Conservation (phyloP, 1,284 basidiomycete species). For the Cryptococcus depauperatus region DNA sequence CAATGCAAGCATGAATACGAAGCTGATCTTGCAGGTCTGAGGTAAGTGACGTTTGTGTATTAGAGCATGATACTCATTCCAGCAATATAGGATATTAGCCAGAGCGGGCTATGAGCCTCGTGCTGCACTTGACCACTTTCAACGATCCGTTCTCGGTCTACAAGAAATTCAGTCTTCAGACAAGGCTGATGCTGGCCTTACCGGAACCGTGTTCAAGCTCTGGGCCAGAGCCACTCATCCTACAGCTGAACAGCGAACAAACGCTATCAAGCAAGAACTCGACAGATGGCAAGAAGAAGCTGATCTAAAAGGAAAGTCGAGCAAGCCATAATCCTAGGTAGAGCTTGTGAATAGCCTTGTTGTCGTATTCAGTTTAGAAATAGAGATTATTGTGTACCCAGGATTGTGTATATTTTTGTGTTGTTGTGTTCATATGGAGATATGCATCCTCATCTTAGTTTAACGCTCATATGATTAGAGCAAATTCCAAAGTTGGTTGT, state of each 20-base stretch:
- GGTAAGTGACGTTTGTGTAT: constrained; percentile 47
- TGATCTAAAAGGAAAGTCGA: neutral
- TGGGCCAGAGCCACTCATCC: constrained; percentile 52
- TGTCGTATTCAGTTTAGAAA: too few relatives aligned
- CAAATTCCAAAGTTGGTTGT: too few relatives aligned
- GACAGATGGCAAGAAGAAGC: constrained; percentile 55
- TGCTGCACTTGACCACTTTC: constrained; percentile 30
- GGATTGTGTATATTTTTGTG: neutral
- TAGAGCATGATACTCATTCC: neutral
- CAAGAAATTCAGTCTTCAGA: constrained; percentile 32
- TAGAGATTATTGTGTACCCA: neutral
- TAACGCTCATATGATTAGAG: too few relatives aligned
- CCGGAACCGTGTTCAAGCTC: constrained; percentile 33
- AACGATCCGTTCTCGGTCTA: constrained; percentile 25
- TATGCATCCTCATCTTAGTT: too few relatives aligned
- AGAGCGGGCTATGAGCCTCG: constrained; percentile 77
- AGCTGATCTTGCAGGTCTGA: constrained; percentile 75
- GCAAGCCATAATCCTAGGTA: too few relatives aligned
- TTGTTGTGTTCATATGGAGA: neutral
- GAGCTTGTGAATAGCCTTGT: too few relatives aligned
- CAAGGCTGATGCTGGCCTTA: constrained; percentile 13
- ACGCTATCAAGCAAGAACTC: constrained; percentile 57
- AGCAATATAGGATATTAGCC: constrained; percentile 53
- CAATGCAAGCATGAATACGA: constrained; percentile 72
- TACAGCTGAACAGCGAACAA: constrained; percentile 54